Evolutionary conservation across 352 stramenopile species (phyloP).

Genomic region (Halophytophthora batemanensis): DNA sequence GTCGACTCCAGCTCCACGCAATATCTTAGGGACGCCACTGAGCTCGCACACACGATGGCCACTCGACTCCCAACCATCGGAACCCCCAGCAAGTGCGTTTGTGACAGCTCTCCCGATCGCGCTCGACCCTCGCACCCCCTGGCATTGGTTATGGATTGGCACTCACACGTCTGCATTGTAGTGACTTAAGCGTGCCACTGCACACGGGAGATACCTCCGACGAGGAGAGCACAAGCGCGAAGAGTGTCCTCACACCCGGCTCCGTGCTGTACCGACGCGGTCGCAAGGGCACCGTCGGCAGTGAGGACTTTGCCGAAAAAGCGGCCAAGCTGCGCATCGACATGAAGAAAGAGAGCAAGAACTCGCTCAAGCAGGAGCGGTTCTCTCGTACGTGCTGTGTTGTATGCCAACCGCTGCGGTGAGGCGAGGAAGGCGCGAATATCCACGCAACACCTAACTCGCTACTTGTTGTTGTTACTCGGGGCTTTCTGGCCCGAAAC

Average conservation of each 20-base stretch:
- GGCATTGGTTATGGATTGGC: too few relatives aligned
- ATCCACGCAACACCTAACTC: not conserved
- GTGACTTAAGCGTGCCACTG: slow-evolving; percentile 25
- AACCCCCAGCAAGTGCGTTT: too few relatives aligned
- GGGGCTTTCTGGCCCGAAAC: not conserved
- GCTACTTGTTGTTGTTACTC: not conserved
- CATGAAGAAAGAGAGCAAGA: slow-evolving; percentile 20
- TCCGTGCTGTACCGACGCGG: slow-evolving; percentile 23
- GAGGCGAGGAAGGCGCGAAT: too few relatives aligned
- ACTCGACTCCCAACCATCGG: too few relatives aligned
- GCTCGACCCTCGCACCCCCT: too few relatives aligned
- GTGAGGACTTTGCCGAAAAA: slow-evolving; percentile 30
- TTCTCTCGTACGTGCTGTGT: slow-evolving; percentile 22
- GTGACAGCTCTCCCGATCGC: too few relatives aligned
- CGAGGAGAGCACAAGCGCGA: not conserved
- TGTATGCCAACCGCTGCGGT: not conserved
- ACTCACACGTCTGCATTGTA: not conserved
- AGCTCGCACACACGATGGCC: too few relatives aligned
- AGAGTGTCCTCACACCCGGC: slow-evolving; percentile 17
- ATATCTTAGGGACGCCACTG: too few relatives aligned
- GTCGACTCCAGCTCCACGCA: too few relatives aligned
- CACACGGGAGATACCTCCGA: slow-evolving; percentile 9
- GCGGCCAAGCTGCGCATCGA: slow-evolving; percentile 26
- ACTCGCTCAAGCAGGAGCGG: slow-evolving; percentile 16
- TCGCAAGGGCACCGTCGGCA: slow-evolving; percentile 23